These are phyloP conservation scores for Vigna radiata DNA, from an alignment of 306 rosid species.

Conservation along the genomic window DNA sequence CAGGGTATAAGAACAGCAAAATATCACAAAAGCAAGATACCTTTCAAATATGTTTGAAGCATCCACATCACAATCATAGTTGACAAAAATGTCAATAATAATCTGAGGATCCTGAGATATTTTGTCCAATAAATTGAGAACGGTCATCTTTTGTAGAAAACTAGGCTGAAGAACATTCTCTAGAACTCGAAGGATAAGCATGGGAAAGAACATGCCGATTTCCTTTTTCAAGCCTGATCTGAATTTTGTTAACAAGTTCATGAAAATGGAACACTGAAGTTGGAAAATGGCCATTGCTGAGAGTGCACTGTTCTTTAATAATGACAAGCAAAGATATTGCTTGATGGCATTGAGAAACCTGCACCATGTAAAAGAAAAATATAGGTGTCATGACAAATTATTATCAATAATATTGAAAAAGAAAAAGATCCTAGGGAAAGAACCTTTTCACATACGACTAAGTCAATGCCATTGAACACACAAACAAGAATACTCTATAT, in stretches of 20 bases:
- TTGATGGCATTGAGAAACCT: constrained; percentile 92
- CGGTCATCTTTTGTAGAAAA: constrained; percentile 96
- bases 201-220: constrained; percentile 96
- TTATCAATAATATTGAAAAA: constrained; percentile 36
- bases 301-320: constrained; percentile 94
- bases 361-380: constrained; percentile 52
- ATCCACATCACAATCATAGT: constrained; percentile 98
- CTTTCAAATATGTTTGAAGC: constrained; percentile 98
- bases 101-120: constrained; percentile 90
- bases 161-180: constrained; percentile 99
- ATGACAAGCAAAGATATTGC: constrained; percentile 93
- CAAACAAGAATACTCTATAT: constrained; percentile 10
- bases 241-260: constrained; percentile 81
- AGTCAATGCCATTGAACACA: constrained; percentile 14
- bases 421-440: constrained; percentile 17
- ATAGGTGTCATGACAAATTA: constrained; percentile 31
- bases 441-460: neutral
- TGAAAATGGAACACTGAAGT: constrained; percentile 91
- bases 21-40: constrained; percentile 61
- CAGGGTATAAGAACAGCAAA: constrained; percentile 31
- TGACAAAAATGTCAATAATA: constrained; percentile 92
- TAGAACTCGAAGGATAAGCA: constrained; percentile 95
- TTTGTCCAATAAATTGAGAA: constrained; percentile 88
- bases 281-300: constrained; percentile 98
- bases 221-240: constrained; percentile 94